Evolutionary conservation across 73 alveolate species (phyloP).

Genomic region (Stentor coeruleus): DNA sequence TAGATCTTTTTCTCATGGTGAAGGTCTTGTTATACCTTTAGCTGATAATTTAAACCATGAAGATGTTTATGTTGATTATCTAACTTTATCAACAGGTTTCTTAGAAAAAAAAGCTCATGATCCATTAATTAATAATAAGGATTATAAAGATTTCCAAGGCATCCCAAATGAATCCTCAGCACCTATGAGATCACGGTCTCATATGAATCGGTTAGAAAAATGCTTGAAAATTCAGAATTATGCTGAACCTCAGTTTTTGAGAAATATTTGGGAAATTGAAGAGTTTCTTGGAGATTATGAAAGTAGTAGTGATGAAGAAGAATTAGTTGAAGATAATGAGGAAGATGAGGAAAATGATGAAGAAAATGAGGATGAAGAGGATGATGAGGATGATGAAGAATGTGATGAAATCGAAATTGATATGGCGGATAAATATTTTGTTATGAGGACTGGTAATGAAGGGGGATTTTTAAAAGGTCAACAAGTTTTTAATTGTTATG

Average conservation of each 20-base stretch:
- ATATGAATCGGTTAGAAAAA: background rate
- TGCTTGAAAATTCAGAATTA: background rate
- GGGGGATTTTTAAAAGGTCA: slow-evolving; percentile 37
- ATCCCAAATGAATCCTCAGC: background rate
- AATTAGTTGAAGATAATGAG: background rate
- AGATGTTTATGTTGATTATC: slow-evolving; percentile 20
- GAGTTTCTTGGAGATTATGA: background rate
- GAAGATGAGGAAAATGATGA: background rate
- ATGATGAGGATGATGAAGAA: background rate
- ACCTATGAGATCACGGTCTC: background rate
- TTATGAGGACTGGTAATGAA: slow-evolving; percentile 18
- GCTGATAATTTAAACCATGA: slow-evolving; percentile 23
- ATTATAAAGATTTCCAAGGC: slow-evolving; percentile 9
- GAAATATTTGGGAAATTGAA: background rate
- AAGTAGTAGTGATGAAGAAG: slow-evolving; percentile 24
- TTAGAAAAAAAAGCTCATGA: background rate
- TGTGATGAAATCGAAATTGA: background rate
- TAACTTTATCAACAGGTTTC: background rate
- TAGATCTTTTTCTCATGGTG: background rate
- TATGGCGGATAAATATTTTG: background rate
- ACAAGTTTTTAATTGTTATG: slow-evolving; percentile 49
- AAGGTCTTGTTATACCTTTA: slow-evolving; percentile 19
- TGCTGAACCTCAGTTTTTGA: background rate
- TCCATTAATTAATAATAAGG: background rate
- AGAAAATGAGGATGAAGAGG: background rate